Evolutionary conservation across 441 rosid genomes (phyloP).

Genomic region (Rhodomyrtus psidioides): DNA sequence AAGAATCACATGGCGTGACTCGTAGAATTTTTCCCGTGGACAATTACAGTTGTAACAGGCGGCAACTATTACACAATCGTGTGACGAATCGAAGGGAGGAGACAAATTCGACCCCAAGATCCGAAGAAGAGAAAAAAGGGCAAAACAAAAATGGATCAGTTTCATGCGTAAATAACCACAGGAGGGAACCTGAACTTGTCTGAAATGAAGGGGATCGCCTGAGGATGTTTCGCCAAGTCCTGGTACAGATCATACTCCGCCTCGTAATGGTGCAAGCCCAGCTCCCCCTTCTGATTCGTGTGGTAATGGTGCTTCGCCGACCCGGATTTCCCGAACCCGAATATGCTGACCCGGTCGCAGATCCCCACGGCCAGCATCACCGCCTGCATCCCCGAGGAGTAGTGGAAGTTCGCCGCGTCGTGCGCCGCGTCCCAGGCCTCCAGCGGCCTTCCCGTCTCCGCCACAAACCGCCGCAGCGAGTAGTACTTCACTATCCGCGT

Average conservation of each 20-base stretch:
- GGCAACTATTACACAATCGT: neutral
- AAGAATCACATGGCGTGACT: neutral
- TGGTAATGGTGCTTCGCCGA: constrained; percentile 81
- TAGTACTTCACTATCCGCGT: constrained; percentile 81
- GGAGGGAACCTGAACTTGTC: constrained; percentile 57
- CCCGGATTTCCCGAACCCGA: constrained; percentile 76
- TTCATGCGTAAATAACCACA: constrained; percentile 52
- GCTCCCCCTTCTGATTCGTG: constrained; percentile 79
- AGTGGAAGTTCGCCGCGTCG: constrained; percentile 76
- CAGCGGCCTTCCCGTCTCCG: constrained; percentile 37
- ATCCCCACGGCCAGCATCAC: constrained; percentile 71
- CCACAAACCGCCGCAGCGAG: constrained; percentile 55
- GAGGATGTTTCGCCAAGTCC: constrained; percentile 46
- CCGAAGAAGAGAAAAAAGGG: neutral
- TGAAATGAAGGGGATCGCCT: constrained; percentile 61
- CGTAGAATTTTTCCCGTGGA: neutral
- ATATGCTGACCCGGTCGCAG: constrained; percentile 65
- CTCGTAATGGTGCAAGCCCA: constrained; percentile 64
- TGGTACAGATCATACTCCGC: constrained; percentile 67
- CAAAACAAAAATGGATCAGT: neutral
- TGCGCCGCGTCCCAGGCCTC: constrained; percentile 55
- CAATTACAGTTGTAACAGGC: neutral
- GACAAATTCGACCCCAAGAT: neutral
- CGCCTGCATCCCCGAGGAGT: constrained; percentile 94
- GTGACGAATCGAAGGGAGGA: neutral